Evolutionary conservation across 148 eudicot genomes (phyloP).

Genomic region (Camellia granthamiana): DNA sequence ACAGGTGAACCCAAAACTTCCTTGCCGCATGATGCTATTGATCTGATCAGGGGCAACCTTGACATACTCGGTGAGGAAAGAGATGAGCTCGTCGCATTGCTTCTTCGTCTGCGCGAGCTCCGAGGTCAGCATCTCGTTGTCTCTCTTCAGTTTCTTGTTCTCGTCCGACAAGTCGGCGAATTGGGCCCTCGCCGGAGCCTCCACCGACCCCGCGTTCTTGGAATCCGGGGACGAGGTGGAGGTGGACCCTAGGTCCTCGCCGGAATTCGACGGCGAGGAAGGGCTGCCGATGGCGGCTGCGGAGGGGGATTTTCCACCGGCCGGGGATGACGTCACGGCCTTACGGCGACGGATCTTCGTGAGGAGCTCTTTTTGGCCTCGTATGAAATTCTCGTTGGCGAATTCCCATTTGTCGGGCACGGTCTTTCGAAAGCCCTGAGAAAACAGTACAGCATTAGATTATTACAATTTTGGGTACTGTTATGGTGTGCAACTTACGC

Average conservation of each 20-base stretch:
- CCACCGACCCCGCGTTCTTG: constrained; percentile 33
- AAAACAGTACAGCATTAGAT: not conserved
- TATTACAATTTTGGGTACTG: not conserved
- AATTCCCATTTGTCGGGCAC: constrained; percentile 98
- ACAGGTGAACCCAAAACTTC: constrained; percentile 16
- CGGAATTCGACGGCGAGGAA: constrained; percentile 40
- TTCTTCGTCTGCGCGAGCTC: constrained; percentile 71
- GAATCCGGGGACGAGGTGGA: constrained; percentile 70
- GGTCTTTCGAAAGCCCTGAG: constrained; percentile 57
- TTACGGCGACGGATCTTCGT: constrained; percentile 67
- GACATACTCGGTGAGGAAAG: constrained; percentile 38
- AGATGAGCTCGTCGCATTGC: constrained; percentile 61
- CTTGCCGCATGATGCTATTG: constrained; percentile 41
- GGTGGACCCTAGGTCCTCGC: constrained; percentile 65
- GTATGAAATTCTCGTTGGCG: constrained; percentile 75
- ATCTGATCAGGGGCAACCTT: constrained; percentile 60
- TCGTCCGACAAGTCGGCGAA: constrained; percentile 50
- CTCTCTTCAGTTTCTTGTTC: constrained; percentile 65
- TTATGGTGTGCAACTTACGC: too few species aligned
- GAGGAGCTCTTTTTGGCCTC: constrained; percentile 62
- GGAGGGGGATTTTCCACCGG: constrained; percentile 20
- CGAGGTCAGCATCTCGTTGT: constrained; percentile 55
- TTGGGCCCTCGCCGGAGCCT: constrained; percentile 31
- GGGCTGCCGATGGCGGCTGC: constrained; percentile 9
- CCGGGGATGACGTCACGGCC: constrained; percentile 12